Base-by-base conservation (phyloP, 768 basidiomycete genomes). In the Collybiopsis confluens region DNA sequence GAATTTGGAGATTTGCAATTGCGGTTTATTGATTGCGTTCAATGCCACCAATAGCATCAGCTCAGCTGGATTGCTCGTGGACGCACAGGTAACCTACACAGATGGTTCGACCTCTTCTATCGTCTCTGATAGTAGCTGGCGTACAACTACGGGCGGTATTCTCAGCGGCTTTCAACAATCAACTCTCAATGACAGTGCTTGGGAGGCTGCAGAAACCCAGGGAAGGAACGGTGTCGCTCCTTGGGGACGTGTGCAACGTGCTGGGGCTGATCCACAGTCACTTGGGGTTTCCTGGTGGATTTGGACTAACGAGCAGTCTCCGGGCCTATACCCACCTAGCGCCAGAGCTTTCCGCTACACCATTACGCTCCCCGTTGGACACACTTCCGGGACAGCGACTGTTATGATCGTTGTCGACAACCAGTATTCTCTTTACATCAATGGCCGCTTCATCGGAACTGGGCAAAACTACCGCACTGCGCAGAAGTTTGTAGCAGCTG, bases 331-430 rank as follows among this genome's bases (percentile, higher is more conserved):
- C 24, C 60, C 64, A 4, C 56, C 64, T 3, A 58, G 59, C 30
- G 47, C 58, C 10, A 62, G 30, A 33, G 30, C 30, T 33, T 33
- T 33, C 30, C 30, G 30, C 6, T 33, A 33, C 30, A 33, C 30
- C 2, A 58, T 65, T 41, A 41, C 51, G n/a, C 49, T 57, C 6
- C 54, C 65, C 5, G 52, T 42, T 15, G 65, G 65, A 9, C 65
- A 67, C 49, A 57, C 54, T 10, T 41, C 64, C 2, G 57, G 58
- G 15, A 60, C 55, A 1, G 66, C 65, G 0, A 38, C 30, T 1
- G 55, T 68, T 21, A 43, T 68, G 4, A 37, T 68, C 13, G 65
- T 65, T 15, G 66, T 61, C 1, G 69, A 70, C 56, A 60, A 70
- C 52, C 51, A 46, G 6, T 70, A 68, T 53, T 45, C 60, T 6